These are phyloP conservation scores for Globisporangium parvum DNA, from an alignment of 352 stramenopile species.

Conservation along the genomic window DNA sequence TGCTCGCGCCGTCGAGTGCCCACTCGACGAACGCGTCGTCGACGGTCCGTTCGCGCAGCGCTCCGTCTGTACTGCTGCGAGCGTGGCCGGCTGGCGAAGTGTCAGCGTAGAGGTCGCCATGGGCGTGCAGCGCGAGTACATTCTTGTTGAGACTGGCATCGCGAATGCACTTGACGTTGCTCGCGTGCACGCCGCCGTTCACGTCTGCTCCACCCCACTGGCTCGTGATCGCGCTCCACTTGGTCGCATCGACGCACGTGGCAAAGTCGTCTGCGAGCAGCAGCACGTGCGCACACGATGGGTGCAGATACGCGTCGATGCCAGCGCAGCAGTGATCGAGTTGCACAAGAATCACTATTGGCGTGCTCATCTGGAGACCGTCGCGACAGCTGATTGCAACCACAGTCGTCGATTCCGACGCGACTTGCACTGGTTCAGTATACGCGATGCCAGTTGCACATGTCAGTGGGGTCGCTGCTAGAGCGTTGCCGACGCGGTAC, in stretches of 20 bases:
- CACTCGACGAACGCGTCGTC: constrained; percentile 45
- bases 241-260: constrained; percentile 28
- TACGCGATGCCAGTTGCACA: constrained; percentile 30
- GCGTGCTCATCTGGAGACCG: constrained; percentile 33
- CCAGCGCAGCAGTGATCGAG: constrained; percentile 54
- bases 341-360: constrained; percentile 23
- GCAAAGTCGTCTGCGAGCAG: constrained; percentile 51
- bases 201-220: constrained; percentile 57
- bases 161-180: constrained; percentile 38
- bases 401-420: constrained; percentile 19
- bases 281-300: constrained; percentile 39
- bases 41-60: constrained; percentile 22
- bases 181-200: constrained; percentile 52
- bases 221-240: constrained; percentile 37
- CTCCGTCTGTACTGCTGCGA: constrained; percentile 11
- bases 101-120: constrained; percentile 46
- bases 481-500: constrained; percentile 7
- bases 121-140: constrained; percentile 35
- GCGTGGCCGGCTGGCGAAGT: constrained; percentile 26
- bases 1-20: constrained; percentile 37
- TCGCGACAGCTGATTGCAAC: constrained; percentile 48
- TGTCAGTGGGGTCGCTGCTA: constrained; percentile 13
- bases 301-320: constrained; percentile 26
- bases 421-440: constrained; percentile 21
- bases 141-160: constrained; percentile 24